phyloP scores from a whole-genome alignment of 345 rosid genomes.

The Eucalyptus albens region DNA sequence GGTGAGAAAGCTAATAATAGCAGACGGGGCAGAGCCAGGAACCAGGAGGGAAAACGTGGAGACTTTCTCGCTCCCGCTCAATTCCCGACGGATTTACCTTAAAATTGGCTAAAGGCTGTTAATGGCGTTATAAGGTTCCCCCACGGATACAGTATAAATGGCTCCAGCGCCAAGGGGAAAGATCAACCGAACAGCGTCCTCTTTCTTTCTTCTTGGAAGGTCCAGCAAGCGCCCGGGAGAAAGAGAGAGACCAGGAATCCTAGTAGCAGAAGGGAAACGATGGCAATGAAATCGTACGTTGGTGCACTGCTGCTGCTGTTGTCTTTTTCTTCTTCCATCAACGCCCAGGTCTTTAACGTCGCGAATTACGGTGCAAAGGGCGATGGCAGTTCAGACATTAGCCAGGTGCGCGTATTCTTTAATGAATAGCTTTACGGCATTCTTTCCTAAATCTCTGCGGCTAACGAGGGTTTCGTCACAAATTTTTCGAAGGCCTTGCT shows the following conservation, averaged over 20 bases:
- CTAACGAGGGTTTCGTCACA: background rate
- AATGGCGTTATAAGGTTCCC: background rate
- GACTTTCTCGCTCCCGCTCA: background rate
- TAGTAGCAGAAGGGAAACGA: background rate
- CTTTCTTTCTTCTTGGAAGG: background rate
- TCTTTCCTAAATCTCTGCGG: background rate
- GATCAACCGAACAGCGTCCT: background rate
- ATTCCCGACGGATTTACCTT: background rate
- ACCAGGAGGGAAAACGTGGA: background rate
- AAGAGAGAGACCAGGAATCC: background rate
- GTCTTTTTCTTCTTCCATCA: background rate
- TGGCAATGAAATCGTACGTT: background rate
- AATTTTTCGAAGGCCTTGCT: slow-evolving; percentile 2
- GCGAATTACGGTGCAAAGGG: background rate
- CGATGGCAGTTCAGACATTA: background rate
- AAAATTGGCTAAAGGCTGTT: background rate
- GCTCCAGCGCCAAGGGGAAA: background rate
- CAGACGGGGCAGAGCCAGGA: background rate
- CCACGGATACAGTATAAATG: background rate
- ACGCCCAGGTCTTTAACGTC: background rate
- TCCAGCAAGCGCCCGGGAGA: background rate
- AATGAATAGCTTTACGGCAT: background rate
- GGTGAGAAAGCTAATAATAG: background rate
- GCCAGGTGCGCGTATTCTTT: background rate
- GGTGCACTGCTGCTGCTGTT: background rate